Conservation (phyloP, 2,329 filamentous ascomycete genomes). For the Calonectria pseudoreteaudii region DNA sequence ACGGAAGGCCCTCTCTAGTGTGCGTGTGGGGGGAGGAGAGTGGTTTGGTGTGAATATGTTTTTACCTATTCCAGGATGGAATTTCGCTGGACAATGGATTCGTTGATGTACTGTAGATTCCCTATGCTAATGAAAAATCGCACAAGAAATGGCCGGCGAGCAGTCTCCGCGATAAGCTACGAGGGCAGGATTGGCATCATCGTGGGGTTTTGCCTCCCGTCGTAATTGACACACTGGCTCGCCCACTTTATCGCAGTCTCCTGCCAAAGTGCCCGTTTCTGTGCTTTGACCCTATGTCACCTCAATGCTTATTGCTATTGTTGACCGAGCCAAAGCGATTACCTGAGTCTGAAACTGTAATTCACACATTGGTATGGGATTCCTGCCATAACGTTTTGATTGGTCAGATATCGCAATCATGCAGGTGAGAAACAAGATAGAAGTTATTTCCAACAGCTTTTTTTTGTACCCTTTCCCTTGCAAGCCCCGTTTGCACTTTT, state of each 20-base stretch:
- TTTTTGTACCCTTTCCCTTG: not conserved
- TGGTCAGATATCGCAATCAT: not conserved
- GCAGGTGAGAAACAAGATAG: not conserved
- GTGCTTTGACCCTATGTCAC: not conserved
- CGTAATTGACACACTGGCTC: not conserved
- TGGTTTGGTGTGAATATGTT: not conserved
- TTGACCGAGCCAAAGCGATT: not conserved
- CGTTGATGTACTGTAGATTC: not conserved
- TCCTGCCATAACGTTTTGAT: too few relatives aligned
- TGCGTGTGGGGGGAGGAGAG: not conserved
- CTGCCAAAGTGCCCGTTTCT: not conserved
- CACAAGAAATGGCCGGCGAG: not conserved
- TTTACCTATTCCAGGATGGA: not conserved
- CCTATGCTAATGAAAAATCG: not conserved
- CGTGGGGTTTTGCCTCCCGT: not conserved
- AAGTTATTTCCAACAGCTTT: not conserved
- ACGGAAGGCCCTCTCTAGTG: not conserved
- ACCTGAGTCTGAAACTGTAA: not conserved
- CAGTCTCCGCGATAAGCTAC: not conserved
- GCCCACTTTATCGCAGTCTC: conserved; percentile 15
- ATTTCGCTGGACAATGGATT: not conserved
- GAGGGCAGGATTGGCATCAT: not conserved
- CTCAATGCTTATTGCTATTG: not conserved
- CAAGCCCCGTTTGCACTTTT: not conserved
- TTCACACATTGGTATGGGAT: not conserved